Base-by-base conservation (phyloP, 2,329 filamentous ascomycete genomes). In the Cordyceps pruinosa region DNA sequence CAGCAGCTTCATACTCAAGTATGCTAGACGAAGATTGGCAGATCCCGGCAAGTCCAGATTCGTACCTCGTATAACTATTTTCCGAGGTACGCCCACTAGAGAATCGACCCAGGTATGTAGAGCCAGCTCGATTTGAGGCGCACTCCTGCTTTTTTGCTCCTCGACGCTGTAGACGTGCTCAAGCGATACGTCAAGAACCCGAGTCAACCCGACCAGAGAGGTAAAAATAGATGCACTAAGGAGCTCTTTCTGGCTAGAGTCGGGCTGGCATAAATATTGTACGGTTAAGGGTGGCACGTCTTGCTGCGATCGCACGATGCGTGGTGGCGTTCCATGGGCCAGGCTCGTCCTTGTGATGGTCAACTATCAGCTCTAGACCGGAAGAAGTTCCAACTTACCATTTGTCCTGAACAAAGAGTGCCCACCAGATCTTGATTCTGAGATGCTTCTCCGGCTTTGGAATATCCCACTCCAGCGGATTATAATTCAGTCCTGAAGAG, bases 401-500 rank as follows among this genome's bases (percentile, higher is more conserved):
- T 53, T 75, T 72, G 63, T 84, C 81, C 50, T 82, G 75, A 10
- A 84, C 70, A 15, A 81, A 61, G 1, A 84, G 65, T 9, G 74
- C 71, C 80, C 81, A 83, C 81, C 81, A 84, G 2, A 82, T 75
- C 53, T 75, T 72, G 61, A 81, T 77, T 25, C 81, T 66, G 5
- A 81, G 61, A 12, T 70, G 66, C 63, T 83, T 83, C 60, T 83
- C 80, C 0, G 72, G 63, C 3, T 70, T 63, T 0, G 77, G 70
- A n/a, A 83, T 77, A 53, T 77, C 75, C 81, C 81, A 84, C 4
- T 67, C 68, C 2, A 72, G 66, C 0, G 80, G 77, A 46, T 81
- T 73, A 12, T 78, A 74, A 60, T 84, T 82, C 4, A 84, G 64
- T 0, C 81, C 81, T 0, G 84, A 67, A 0, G 77, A 77, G 62